Base-by-base conservation (phyloP, 2,329 filamentous ascomycete species). In the Aspergillus caelatus region DNA sequence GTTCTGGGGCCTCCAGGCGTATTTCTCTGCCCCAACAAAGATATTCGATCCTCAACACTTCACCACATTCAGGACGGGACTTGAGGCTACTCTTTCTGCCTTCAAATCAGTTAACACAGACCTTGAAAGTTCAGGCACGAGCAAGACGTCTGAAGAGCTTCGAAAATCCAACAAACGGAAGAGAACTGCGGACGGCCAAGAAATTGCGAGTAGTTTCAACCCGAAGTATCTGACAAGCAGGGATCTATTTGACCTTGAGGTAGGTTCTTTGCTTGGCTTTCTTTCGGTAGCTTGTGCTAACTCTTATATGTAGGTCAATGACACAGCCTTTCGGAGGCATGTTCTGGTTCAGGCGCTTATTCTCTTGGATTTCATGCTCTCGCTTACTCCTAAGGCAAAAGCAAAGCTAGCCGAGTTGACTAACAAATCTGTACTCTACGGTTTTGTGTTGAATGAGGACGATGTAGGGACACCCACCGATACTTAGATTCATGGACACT, bases 181-280 rank as follows among this genome's bases (percentile, higher is more conserved):
- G 76, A 83, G 86, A 50, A 83, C 85, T 12, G 84, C 80, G 32
- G 84, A 87, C 58, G 86, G 87, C 9, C 83, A 86, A 57, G 89
- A 90, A 65, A 81, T 89, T 57, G 84, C 88, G 28, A 90, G 88
- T 73, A 89, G 87, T 28, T 98, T 97, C 80, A 99, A 99, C 72
- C 94, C 96, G 1, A 99, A 98, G 75, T 99, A 99, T 75, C 85
- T 99, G 21, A 99, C 95, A n/a, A 98, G 94, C 77, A 87, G 91
- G 68, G 96, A 99, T 75, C 83, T 99, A 1, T 99, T 99, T 77
- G 93, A 96, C 72, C 86, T 99, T 53, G 95, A 99, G 85, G 91
- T 93, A 83, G 64, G 81, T 72, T 28, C 19, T 7, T 45, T 52
- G 19, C 3, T 50, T 6, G 32, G 46, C 26, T 12, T 26, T 28